Evolutionary conservation across 495 filamentous ascomycete genomes (phyloP).

Genomic region (Aspergillus sparsus): DNA sequence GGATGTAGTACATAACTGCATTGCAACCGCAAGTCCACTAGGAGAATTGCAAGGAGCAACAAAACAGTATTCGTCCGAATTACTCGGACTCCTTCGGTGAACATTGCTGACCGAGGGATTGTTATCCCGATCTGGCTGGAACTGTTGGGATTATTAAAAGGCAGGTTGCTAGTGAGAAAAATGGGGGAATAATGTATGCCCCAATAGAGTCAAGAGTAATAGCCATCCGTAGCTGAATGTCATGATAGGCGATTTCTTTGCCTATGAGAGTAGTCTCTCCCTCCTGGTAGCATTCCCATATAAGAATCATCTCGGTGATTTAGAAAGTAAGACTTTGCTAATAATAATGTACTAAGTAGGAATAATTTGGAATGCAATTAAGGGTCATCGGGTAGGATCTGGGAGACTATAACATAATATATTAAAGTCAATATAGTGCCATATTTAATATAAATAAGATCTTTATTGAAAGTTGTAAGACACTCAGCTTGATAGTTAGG

Average conservation of each 20-base stretch:
- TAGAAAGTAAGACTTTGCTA: constrained; percentile 61
- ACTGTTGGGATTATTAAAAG: neutral
- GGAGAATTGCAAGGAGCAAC: constrained; percentile 55
- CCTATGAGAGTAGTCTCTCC: constrained; percentile 42
- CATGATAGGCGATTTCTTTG: constrained; percentile 15
- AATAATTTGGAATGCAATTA: constrained; percentile 73
- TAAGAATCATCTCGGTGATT: constrained; percentile 69
- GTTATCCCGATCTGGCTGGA: neutral
- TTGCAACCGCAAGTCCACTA: constrained; percentile 71
- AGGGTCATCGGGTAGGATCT: constrained; percentile 54
- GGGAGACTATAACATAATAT: constrained; percentile 47
- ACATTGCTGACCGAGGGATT: constrained; percentile 3
- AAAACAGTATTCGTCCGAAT: constrained; percentile 34
- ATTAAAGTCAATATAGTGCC: constrained; percentile 73
- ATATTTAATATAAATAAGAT: constrained; percentile 77
- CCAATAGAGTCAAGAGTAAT: constrained; percentile 68
- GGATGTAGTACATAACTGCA: constrained; percentile 76
- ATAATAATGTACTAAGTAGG: constrained; percentile 59
- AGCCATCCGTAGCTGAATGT: constrained; percentile 47
- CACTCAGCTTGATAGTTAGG: constrained; percentile 72
- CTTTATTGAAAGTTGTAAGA: constrained; percentile 65
- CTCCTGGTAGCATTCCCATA: constrained; percentile 55
- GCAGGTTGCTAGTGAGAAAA: neutral
- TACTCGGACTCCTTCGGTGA: constrained; percentile 36
- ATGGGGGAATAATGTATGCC: constrained; percentile 40